Evolutionary conservation across 805 yeast species (phyloP), one percentile per base, ranked within the genome.

Genomic region (Yarrowia sp.): DNA sequence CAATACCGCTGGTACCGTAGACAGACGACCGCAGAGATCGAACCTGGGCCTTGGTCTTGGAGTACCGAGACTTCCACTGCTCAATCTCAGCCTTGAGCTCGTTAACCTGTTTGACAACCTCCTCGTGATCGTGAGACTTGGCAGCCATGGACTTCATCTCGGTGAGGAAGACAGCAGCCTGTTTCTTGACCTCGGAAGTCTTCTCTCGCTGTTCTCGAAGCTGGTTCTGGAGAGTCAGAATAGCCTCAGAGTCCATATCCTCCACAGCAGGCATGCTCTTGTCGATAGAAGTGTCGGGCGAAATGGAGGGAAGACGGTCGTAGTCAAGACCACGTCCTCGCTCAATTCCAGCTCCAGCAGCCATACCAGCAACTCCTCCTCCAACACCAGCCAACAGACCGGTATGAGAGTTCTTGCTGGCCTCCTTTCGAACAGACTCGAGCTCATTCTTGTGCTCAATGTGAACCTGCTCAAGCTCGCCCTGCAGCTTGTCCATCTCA

Each of bases 131-230:
- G 6, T 68, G 67, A 11, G 60, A 28, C 58, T 66, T 67, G 48
- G 70, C 70, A 8, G 79, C 73, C 38, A 77, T 71, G 1, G 70
- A 66, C n/a, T 77, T 71, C 80, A 78, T 76, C 53, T 78, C 80
- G 7, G 66, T 68, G 17, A 78, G 67, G 53, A 76, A 74, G 33
- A 76, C 78, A 0, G 79, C 77, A 8, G 74, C 68, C 50, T 64
- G 55, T 44, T 69, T 69, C 38, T 70, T 60, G 64, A 67, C 66
- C 47, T 58, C 58, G 8, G 48, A 33, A 0, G 68, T 64, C 43
- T 42, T 47, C 22, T 61, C 64, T 8, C 68, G 64, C 64, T 68
- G 69, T 7, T 65, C 67, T 36, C 41, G 28, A 8, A 61, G 42
- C 47, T 48, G 45, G 31, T 18, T 38, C 45, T 61, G 45, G 4